Evolutionary conservation across 805 yeast genomes (phyloP).

Genomic region (Saccharomycopsis selenospora): DNA sequence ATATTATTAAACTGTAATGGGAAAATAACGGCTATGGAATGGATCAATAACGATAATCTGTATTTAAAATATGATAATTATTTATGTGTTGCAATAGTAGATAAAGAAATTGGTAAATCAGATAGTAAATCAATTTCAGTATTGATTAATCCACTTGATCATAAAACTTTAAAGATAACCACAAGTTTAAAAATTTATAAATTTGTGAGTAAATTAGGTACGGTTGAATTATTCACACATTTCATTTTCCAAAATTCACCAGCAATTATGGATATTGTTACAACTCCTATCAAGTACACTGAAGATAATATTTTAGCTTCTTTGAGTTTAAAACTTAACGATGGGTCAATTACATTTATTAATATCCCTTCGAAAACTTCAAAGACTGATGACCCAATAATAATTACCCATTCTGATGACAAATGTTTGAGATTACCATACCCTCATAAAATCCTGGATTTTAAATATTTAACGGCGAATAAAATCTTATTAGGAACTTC

Average conservation of each 20-base stretch:
- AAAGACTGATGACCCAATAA: not conserved
- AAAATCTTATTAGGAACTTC: slow-evolving; percentile 49
- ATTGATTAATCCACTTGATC: slow-evolving; percentile 3
- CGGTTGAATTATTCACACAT: not conserved
- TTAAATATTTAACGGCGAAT: slow-evolving; percentile 39
- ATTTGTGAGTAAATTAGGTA: not conserved
- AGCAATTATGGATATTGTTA: not conserved
- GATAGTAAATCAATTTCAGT: not conserved
- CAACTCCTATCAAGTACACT: not conserved
- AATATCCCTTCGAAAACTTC: not conserved
- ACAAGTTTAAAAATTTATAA: slow-evolving; percentile 8
- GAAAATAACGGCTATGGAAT: slow-evolving; percentile 6
- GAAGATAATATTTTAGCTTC: not conserved
- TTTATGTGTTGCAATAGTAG: slow-evolving; percentile 6
- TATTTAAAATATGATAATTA: slow-evolving; percentile 3
- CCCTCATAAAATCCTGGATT: slow-evolving; percentile 34
- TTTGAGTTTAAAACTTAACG: slow-evolving; percentile 8
- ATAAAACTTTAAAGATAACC: slow-evolving; percentile 3
- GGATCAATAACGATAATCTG: slow-evolving; percentile 8
- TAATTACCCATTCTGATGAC: not conserved
- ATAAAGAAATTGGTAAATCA: not conserved
- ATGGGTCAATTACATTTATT: slow-evolving; percentile 13
- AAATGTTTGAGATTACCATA: not conserved
- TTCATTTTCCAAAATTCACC: slow-evolving; percentile 8
- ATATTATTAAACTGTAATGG: slow-evolving; percentile 8